Evolutionary conservation across 1,284 basidiomycete species (phyloP).

Genomic region (Malassezia cuniculi): DNA sequence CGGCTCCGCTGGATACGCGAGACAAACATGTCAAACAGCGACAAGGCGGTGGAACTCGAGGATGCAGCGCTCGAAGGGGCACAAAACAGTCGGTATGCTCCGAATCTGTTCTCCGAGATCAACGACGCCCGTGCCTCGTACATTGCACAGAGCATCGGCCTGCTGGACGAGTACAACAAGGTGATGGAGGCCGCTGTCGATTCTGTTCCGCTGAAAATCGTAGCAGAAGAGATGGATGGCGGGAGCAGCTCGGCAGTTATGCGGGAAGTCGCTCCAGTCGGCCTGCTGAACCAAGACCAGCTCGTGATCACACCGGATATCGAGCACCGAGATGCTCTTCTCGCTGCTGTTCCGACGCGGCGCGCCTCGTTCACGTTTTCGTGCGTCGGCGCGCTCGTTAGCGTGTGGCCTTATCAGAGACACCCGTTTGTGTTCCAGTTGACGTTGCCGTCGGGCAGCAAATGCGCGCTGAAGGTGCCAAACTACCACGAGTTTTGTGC

Average conservation of each 20-base stretch:
- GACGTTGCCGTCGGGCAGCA: conserved; percentile 25
- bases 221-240: too few relatives aligned
- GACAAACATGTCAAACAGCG: neutral
- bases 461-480: conserved; percentile 35
- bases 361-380: conserved; percentile 5
- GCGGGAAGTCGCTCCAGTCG: too few relatives aligned
- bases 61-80: conserved; percentile 7
- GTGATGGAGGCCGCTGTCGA: too few relatives aligned
- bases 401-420: conserved; percentile 36
- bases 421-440: conserved; percentile 37
- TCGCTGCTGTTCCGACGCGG: conserved; percentile 17
- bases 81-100: too few relatives aligned
- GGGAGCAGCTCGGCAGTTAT: too few relatives aligned
- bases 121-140: too few relatives aligned
- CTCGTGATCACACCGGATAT: neutral
- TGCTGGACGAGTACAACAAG: too few relatives aligned
- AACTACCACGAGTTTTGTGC: conserved; percentile 26
- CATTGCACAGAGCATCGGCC: too few relatives aligned
- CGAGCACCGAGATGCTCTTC: conserved; percentile 2
- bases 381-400: conserved; percentile 21
- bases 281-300: too few relatives aligned
- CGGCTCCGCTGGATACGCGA: conserved; percentile 9
- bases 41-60: neutral
- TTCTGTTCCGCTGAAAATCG: too few relatives aligned
- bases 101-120: too few relatives aligned